A percentile compares a stretch with the other conserved stretches of the same genome.
Conservation (phyloP, 176 grass and related monocot species). For the Miscanthus lutarioriparius region DNA sequence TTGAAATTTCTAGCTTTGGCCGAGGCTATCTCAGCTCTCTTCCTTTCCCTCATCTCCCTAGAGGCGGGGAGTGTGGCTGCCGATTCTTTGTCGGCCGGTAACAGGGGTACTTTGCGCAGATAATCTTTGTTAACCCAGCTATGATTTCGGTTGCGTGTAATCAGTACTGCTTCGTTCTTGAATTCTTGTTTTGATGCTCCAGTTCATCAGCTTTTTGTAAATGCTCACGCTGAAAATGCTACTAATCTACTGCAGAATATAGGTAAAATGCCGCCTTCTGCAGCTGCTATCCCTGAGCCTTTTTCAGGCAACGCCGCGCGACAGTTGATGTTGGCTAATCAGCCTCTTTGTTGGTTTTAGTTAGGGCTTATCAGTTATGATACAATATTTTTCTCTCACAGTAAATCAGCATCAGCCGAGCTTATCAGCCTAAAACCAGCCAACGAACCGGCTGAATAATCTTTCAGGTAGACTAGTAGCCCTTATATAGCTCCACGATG, state of each 20-base stretch:
- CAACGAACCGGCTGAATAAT: too few species aligned
- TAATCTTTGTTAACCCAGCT: conserved; percentile 54
- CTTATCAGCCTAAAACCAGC: too few species aligned
- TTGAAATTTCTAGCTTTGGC: conserved; percentile 57
- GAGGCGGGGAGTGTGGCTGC: conserved; percentile 52
- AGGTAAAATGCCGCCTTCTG: conserved; percentile 45
- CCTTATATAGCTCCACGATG: conserved; percentile 42
- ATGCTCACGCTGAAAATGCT: conserved; percentile 33
- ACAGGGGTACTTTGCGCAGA: conserved; percentile 37
- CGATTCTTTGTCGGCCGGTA: conserved; percentile 81
- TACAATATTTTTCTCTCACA: too few species aligned
- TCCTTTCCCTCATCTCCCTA: conserved; percentile 39
- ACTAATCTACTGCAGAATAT: conserved; percentile 32
- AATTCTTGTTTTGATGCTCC: conserved; percentile 19
- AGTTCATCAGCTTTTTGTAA: conserved; percentile 30
- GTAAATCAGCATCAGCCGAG: too few species aligned
- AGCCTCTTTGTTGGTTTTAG: too few species aligned
- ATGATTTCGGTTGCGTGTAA: conserved; percentile 50
- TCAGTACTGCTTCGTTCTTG: conserved; percentile 40
- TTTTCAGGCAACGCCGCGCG: conserved; percentile 49
- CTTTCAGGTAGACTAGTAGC: conserved; percentile 45
- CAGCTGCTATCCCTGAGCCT: conserved; percentile 33
- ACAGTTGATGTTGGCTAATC: conserved; percentile 51
- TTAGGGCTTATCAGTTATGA: too few species aligned
- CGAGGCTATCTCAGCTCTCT: conserved; percentile 28